phyloP scores from a whole-genome alignment of 2,329 filamentous ascomycete species.

The Aspergillus awamori region DNA sequence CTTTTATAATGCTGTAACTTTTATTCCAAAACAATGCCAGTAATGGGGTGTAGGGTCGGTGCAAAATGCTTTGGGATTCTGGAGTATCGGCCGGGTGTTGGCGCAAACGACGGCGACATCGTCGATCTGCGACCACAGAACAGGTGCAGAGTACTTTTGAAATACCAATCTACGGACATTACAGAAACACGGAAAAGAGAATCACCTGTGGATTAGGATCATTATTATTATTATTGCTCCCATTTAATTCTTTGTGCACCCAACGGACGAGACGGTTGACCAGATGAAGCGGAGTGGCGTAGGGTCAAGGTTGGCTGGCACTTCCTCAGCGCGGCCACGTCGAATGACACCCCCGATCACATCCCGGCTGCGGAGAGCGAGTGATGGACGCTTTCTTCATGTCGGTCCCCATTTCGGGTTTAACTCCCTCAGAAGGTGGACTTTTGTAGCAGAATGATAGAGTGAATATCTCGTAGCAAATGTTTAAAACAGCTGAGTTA shows the following conservation, averaged over 20 bases:
- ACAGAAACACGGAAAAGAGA: neutral
- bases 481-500: too few species aligned
- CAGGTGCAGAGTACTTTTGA: neutral
- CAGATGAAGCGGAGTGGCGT: conserved; percentile 21
- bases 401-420: too few species aligned
- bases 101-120: conserved; percentile 2
- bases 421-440: too few species aligned
- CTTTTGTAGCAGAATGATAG: too few species aligned
- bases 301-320: conserved; percentile 24
- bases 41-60: neutral
- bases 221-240: neutral
- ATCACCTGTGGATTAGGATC: neutral
- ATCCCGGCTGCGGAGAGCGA: conserved; percentile 19
- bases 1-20: neutral
- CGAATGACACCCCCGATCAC: conserved; percentile 29
- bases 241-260: conserved; percentile 5
- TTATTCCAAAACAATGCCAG: neutral
- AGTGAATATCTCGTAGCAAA: too few species aligned
- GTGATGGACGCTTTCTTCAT: neutral
- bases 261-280: conserved; percentile 9
- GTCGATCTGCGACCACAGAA: conserved; percentile 1
- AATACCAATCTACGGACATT: neutral
- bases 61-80: neutral
- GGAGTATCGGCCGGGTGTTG: conserved; percentile 4
- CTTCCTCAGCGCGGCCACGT: conserved; percentile 36